Evolutionary conservation across 2,329 filamentous ascomycete genomes (phyloP).

Genomic region (Lachnellula subtilissima): DNA sequence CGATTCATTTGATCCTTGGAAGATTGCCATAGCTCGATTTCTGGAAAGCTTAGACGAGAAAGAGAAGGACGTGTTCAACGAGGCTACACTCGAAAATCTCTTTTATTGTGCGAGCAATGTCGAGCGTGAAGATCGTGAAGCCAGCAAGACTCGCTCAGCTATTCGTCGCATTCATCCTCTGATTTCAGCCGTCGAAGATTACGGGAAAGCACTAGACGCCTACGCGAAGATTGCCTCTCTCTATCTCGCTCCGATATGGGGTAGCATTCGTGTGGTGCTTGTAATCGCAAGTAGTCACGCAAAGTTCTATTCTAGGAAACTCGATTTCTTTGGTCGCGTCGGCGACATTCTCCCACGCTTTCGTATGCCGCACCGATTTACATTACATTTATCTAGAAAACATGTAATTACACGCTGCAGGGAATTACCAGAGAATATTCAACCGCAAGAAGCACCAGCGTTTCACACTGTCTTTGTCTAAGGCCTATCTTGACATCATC

Average conservation of each 20-base stretch:
- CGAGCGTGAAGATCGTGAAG: constrained; percentile 7
- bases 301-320: constrained; percentile 7
- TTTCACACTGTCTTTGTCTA: constrained; percentile 7
- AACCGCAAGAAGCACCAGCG: constrained; percentile 7
- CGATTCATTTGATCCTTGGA: constrained; percentile 7
- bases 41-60: constrained; percentile 9
- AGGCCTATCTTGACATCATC: constrained; percentile 17
- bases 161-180: constrained; percentile 4
- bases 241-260: constrained; percentile 13
- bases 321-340: constrained; percentile 8
- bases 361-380: not conserved
- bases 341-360: constrained; percentile 13
- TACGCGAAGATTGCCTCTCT: constrained; percentile 6
- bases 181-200: constrained; percentile 5
- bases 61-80: constrained; percentile 9
- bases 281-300: constrained; percentile 4
- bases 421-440: constrained; percentile 15
- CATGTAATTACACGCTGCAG: not conserved
- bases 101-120: constrained; percentile 10
- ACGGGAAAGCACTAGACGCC: constrained; percentile 11
- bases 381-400: not conserved
- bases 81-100: constrained; percentile 15
- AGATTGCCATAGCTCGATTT: constrained; percentile 10
- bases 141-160: not conserved
- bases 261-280: constrained; percentile 11